Evolutionary conservation across 2,329 filamentous ascomycete species (phyloP).

Genomic region (Chaetomiaceae sp.): DNA sequence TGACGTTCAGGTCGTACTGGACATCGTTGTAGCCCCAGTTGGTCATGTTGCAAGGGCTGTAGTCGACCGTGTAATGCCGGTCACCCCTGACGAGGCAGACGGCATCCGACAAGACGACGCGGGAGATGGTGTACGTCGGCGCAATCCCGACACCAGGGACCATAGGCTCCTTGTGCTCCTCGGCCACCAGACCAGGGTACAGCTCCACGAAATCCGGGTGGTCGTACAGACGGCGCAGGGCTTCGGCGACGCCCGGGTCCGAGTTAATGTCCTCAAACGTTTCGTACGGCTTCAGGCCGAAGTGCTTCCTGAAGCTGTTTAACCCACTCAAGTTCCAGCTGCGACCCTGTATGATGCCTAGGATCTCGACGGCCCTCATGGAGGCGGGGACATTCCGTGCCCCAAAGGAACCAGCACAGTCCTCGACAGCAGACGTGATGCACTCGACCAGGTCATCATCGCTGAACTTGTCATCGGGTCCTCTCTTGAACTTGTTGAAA

Average conservation of each 20-base stretch:
- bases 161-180: conserved; percentile 72
- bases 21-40: conserved; percentile 81
- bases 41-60: conserved; percentile 67
- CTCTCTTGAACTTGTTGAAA: conserved; percentile 63
- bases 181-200: conserved; percentile 73
- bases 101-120: conserved; percentile 72
- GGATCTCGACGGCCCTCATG: conserved; percentile 71
- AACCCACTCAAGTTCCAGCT: conserved; percentile 73
- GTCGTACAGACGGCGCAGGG: conserved; percentile 65
- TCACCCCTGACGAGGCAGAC: conserved; percentile 76
- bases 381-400: conserved; percentile 69
- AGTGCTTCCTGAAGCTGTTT: conserved; percentile 83
- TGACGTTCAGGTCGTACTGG: conserved; percentile 66
- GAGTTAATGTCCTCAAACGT: conserved; percentile 82
- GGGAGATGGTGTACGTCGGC: conserved; percentile 71
- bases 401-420: conserved; percentile 70
- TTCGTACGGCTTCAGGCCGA: conserved; percentile 69
- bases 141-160: conserved; percentile 69
- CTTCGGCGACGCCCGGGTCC: conserved; percentile 64
- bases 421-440: conserved; percentile 65
- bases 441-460: conserved; percentile 75
- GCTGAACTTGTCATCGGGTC: conserved; percentile 62
- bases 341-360: conserved; percentile 73
- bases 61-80: conserved; percentile 75
- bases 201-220: conserved; percentile 77